Percentiles rank a stretch among this genome's conserved stretches.
Conservation (phyloP, 441 rosid genomes). For the Bruguiera hainesii region DNA sequence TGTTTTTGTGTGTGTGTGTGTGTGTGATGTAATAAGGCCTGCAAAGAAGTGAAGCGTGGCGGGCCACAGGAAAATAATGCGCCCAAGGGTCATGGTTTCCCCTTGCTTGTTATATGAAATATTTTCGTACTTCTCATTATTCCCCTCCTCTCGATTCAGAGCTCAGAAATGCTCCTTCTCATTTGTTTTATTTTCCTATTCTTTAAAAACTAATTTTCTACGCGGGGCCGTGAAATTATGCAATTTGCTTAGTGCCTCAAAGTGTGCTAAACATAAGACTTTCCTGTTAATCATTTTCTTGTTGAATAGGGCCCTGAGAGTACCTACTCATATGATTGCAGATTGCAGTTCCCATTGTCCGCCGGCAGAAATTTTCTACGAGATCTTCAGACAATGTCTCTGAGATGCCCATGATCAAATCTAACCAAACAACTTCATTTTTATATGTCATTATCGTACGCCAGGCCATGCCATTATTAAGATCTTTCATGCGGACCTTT, state of each 20-base stretch:
- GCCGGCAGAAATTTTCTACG: too few species aligned
- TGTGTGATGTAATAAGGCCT: slow-evolving; percentile 35
- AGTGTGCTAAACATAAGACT: not conserved
- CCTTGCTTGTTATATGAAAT: slow-evolving; percentile 17
- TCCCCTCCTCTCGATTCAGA: not conserved
- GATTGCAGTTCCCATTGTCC: not conserved
- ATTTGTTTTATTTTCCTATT: not conserved
- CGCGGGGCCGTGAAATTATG: too few species aligned
- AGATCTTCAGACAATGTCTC: too few species aligned
- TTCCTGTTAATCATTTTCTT: not conserved
- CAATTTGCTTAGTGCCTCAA: not conserved
- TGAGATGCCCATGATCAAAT: too few species aligned
- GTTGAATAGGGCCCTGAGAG: not conserved
- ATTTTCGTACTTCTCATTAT: not conserved
- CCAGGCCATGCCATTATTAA: too few species aligned
- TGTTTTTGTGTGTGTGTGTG: not conserved
- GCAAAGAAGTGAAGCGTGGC: slow-evolving; percentile 25
- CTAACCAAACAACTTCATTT: too few species aligned
- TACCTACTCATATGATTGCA: not conserved
- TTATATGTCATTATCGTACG: too few species aligned
- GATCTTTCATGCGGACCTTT: too few species aligned
- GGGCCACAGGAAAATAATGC: slow-evolving; percentile 32
- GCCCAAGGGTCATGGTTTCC: slow-evolving; percentile 21
- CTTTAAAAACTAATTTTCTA: not conserved
- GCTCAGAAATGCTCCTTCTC: not conserved